A percentile compares a stretch with the other conserved stretches of the same genome.
phyloP scores from a whole-genome alignment of 352 stramenopile genomes.

The Phytophthora brassicae region DNA sequence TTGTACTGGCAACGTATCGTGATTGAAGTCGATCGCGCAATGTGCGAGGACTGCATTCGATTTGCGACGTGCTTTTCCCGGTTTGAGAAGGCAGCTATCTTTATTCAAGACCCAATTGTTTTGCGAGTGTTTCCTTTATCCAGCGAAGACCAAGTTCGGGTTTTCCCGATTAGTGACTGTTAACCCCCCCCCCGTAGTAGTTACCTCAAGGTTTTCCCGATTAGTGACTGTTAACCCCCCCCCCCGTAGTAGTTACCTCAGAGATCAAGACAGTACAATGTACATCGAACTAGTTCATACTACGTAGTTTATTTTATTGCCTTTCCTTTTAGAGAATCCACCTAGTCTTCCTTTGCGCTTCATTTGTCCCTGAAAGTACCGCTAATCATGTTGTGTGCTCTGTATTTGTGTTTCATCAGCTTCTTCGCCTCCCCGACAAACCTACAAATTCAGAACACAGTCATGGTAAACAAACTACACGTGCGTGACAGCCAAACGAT shows the following conservation, averaged over 20 bases:
- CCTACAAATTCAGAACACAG: too few species aligned
- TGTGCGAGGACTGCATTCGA: constrained; percentile 78
- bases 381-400: background rate
- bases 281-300: background rate
- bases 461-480: too few species aligned
- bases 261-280: too few species aligned
- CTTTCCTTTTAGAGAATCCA: constrained; percentile 16
- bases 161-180: background rate
- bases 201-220: too few species aligned
- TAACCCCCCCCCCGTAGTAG: too few species aligned
- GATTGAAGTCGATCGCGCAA: constrained; percentile 66
- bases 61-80: constrained; percentile 54
- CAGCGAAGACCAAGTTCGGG: background rate
- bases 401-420: background rate
- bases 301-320: too few species aligned
- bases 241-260: too few species aligned
- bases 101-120: constrained; percentile 49
- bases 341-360: constrained; percentile 31
- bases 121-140: constrained; percentile 48
- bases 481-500: too few species aligned
- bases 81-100: constrained; percentile 41
- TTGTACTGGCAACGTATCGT: constrained; percentile 52
- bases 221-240: too few species aligned
- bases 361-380: constrained; percentile 12
- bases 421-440: background rate